A percentile compares a stretch with the other conserved stretches of the same genome.
phyloP scores from a whole-genome alignment of 257 asterid genomes.

The Echium plantagineum region DNA sequence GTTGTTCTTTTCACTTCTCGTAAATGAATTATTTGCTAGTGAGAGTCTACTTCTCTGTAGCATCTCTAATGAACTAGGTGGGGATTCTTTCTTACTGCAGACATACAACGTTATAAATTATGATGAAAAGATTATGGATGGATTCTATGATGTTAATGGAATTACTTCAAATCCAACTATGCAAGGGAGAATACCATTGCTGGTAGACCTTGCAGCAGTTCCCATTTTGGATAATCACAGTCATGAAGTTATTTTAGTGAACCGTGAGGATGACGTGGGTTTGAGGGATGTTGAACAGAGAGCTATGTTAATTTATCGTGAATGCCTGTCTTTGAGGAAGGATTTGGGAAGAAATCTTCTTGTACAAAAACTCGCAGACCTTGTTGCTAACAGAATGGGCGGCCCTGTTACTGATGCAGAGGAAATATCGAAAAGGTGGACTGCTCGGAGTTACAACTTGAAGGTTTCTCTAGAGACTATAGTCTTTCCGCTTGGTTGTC shows the following conservation, averaged over 20 bases:
- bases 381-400: constrained; percentile 81
- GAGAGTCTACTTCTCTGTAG: background rate
- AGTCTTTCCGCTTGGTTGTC: constrained; percentile 80
- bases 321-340: constrained; percentile 37
- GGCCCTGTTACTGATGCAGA: constrained; percentile 90
- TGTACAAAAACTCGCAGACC: constrained; percentile 72
- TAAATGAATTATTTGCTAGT: background rate
- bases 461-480: constrained; percentile 33
- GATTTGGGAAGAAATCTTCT: constrained; percentile 37
- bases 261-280: constrained; percentile 55
- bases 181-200: constrained; percentile 65
- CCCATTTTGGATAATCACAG: constrained; percentile 44
- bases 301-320: constrained; percentile 47
- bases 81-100: constrained; percentile 39
- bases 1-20: background rate
- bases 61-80: background rate
- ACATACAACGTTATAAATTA: constrained; percentile 72
- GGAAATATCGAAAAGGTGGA: constrained; percentile 79
- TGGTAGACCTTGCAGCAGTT: constrained; percentile 60
- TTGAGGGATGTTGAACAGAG: constrained; percentile 75
- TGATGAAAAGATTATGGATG: constrained; percentile 81
- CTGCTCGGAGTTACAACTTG: constrained; percentile 55
- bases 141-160: constrained; percentile 88
- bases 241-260: constrained; percentile 73
- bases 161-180: constrained; percentile 38